Conservation (phyloP, 2,329 filamentous ascomycete genomes). For the Talaromyces rugulosus region DNA sequence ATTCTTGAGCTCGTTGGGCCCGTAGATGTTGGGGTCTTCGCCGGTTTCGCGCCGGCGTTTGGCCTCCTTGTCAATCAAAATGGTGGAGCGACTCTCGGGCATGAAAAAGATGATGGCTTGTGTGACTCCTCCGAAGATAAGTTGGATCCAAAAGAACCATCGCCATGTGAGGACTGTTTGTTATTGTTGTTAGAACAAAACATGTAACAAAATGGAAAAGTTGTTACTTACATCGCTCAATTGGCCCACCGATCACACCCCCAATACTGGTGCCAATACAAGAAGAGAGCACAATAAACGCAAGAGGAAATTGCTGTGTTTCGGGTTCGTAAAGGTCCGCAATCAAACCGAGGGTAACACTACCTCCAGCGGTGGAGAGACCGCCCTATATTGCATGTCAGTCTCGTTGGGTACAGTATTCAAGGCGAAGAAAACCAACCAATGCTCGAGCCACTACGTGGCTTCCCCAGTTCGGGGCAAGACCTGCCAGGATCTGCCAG, state of each 20-base stretch:
- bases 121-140: constrained; percentile 53
- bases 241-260: constrained; percentile 51
- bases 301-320: constrained; percentile 56
- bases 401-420: too few relatives aligned
- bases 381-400: constrained; percentile 33
- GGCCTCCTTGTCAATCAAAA: constrained; percentile 56
- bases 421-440: constrained; percentile 17
- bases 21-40: constrained; percentile 55
- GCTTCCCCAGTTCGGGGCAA: constrained; percentile 19
- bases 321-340: constrained; percentile 59
- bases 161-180: constrained; percentile 39
- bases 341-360: constrained; percentile 61
- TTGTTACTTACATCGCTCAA: constrained; percentile 34
- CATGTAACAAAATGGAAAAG: too few relatives aligned
- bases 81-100: constrained; percentile 52
- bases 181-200: too few relatives aligned
- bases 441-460: constrained; percentile 64
- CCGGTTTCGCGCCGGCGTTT: constrained; percentile 53
- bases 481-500: background rate
- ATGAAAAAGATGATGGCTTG: constrained; percentile 46
- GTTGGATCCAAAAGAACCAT: constrained; percentile 62
- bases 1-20: constrained; percentile 64
- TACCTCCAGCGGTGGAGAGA: constrained; percentile 59
- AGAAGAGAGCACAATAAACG: constrained; percentile 56
- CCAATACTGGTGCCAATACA: constrained; percentile 47